Evolutionary conservation across 129 eudicot species (phyloP), one percentile per base, ranked within the genome.

Genomic region (Flaveria brownii): DNA sequence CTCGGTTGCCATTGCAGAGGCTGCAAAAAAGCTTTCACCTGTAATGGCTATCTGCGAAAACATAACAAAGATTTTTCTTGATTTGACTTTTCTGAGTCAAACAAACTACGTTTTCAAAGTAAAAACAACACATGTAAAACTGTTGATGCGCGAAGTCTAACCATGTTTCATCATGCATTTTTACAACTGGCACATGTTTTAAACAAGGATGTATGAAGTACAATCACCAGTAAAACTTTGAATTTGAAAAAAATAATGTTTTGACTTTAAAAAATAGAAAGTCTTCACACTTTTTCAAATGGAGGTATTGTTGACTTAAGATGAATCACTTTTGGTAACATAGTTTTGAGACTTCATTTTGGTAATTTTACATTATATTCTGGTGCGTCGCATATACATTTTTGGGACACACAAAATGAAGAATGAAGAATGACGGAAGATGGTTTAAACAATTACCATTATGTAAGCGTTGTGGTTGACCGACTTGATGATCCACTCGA

Each of bases 381-480:
- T 16, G 9, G 15, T 9, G 23, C 30, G 46, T 9, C 26, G 28
- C 6, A 17, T 17, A 66, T 1, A 39, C 71, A 10, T 39, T 33
- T 15, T n/a, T 17, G 51, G 51, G 28, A 39, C 71, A 23, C 51
- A 20, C 68, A 55, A 6, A 47, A 57, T 10, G 41, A 16, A 81
- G 51, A 23, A 26, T 78, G 41, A 16, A 81, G 52, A 23, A 26
- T 78, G 77, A 60, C 52, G 68, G 52, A 73, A 69, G 74, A 25
- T 47, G 22, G 33, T 33, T 45, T 17, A 66, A 33, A 68, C 59
- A 13, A 82, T 76, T 87, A 94, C 98, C 97, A 91, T 85, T 30
- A 94, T 94, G 83, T 94, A 94, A 20, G 97, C 98, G 57, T 91
- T 91, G 62, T 88, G 97, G 88, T 94, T 94, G 60, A 91, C 93